Base-by-base conservation (phyloP, 2,329 filamentous ascomycete species). In the Aspergillus brasiliensis region DNA sequence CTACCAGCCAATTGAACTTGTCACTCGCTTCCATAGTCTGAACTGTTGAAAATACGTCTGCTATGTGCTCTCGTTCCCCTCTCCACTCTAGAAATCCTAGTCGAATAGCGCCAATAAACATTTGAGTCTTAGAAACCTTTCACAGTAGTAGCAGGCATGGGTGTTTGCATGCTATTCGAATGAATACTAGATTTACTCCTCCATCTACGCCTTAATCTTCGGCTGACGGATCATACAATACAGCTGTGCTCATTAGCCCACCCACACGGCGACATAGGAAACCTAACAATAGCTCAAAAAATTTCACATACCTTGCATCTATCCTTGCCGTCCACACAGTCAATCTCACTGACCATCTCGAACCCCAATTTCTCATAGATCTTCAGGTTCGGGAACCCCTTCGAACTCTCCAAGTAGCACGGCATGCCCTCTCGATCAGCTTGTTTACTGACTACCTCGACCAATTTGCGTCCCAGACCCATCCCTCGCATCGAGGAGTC, bases 301-400 rank as follows among this genome's bases (percentile, higher is more conserved):
- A 11, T 34, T 11, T 34, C 11, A 67, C 72, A 44, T 48, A 87
- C 72, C 69, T 80, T 82, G 62, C 84, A 86, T 1, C 75, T 73
- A 27, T 83, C 83, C 3, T 84, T 85, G 2, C 83, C 81, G 68
- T 90, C 88, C 59, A 86, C 83, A 71, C 88, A 91, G 57, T 85
- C 80, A 81, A 91, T 87, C 69, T 88, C 84, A 69, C 83, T 86
- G 7, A 81, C 83, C 57, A 89, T 77, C 68, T 81, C 77, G 72
- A 91, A 92, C 5, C 88, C 89, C 81, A 91, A 84, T 59, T 82
- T 83, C 65, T 87, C 83, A 71, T 92, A 92, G 21, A 92, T 91
- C 31, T 82, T 80, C 70, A 89, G 83, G 67, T 91, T 92, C 0
- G 89, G 89, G 61, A 83, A 81, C 38, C 84, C 84, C 56, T 87